phyloP scores from a whole-genome alignment of 352 stramenopile genomes.

The Phytopythium oedochilum region DNA sequence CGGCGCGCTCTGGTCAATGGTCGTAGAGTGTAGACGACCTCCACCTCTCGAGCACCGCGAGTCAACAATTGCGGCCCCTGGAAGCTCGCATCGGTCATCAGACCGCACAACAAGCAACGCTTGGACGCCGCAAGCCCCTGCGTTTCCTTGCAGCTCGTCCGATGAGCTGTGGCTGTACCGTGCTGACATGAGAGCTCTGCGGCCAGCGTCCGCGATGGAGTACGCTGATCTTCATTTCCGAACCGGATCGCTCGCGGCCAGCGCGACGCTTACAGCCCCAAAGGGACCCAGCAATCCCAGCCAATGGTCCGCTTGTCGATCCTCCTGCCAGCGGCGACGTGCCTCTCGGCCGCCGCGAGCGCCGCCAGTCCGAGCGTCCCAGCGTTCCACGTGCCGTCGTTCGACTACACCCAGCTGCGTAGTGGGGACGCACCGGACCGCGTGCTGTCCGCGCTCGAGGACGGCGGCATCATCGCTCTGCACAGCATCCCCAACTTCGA shows the following conservation, averaged over 20 bases:
- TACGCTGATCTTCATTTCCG: not conserved
- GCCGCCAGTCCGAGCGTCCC: not conserved
- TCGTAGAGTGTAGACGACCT: not conserved
- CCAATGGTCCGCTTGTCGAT: not conserved
- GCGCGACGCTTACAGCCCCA: not conserved
- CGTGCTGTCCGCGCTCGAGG: conserved; percentile 30
- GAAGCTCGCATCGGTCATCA: not conserved
- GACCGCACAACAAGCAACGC: too few relatives aligned
- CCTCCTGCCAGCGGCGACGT: not conserved
- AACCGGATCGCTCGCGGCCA: not conserved
- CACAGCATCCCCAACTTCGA: conserved; percentile 43
- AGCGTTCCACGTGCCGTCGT: conserved; percentile 26
- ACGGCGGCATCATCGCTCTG: conserved; percentile 40
- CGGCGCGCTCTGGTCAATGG: too few relatives aligned
- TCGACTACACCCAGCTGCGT: conserved; percentile 23
- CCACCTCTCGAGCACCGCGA: not conserved
- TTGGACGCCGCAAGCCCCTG: not conserved
- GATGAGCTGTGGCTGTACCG: not conserved
- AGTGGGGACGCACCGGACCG: conserved; percentile 9
- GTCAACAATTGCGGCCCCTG: not conserved
- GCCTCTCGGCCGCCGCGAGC: not conserved
- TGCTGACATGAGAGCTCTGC: not conserved
- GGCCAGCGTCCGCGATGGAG: not conserved
- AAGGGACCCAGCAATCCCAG: too few relatives aligned
- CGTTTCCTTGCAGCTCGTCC: not conserved